Base-by-base conservation (phyloP, 805 yeast genomes). In the Kurtzmaniella fragi region DNA sequence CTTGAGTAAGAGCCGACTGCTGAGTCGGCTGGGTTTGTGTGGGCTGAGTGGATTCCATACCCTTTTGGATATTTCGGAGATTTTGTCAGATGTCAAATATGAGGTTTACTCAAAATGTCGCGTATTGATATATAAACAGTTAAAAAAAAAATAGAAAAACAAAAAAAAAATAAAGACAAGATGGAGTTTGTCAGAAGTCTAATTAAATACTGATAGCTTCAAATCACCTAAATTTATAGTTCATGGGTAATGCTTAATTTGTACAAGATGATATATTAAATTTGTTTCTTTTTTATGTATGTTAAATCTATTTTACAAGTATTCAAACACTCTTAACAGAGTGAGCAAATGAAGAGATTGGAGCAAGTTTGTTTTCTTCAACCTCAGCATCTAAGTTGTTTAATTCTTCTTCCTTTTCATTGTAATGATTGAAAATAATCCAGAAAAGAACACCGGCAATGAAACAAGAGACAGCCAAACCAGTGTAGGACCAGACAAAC, bases 401-500 rank as follows among this genome's bases (percentile, higher is more conserved):
- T 61, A 75, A 65, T 45, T 67, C 77, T 43, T 78, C 84, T 59
- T 80, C 86, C 42, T 61, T 63, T 17, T 61, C 57, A 53, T 81
- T 80, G 59, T 73, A 77, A 44, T 67, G 70, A 23, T 62, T 60
- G 77, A 78, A 82, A 38, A 64, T 49, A 46, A 77, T 30, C 82
- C 82, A 81, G 78, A 84, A 84, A 23, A 67, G 28, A 40, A 70
- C 42, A 16, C 90, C 91, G 28, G 78, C 75, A 42, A 78, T 47
- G 49, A 77, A 63, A 48, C 84, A 74, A 5, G 84, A 71, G 34
- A 71, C 59, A 14, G 80, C 81, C 45, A 82, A 70, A 37, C 84
- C 85, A 37, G 75, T 67, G 60, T 77, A 84, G 53, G 77, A 73
- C 85, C 87, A 80, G 34, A 77, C 74, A 52, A 78, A 71, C 64